Evolutionary conservation across 176 grass and related monocot species (phyloP), one percentile per base, ranked within the genome.

Genomic region (Musa troglodytarum): DNA sequence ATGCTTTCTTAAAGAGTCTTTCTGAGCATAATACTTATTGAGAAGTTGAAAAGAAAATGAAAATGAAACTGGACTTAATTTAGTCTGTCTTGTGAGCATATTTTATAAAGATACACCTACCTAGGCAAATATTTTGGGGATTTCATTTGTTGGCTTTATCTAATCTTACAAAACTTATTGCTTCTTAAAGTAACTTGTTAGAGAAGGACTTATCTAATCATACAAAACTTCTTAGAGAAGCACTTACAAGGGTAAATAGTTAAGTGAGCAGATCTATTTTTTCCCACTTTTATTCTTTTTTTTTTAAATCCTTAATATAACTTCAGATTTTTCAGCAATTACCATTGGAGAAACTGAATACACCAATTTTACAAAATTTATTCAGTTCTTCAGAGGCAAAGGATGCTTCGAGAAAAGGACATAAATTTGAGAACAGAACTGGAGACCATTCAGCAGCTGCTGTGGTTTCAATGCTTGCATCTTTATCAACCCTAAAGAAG

Each of bases 311-410:
- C 86, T 93, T 93, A 90, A 91, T 52, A 20, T 71, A 56, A 74
- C 64, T 51, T 49, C 72, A 98, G 94, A 93, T 98, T 79, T 98
- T 98, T 93, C 75, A 98, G 76, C 86, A 81, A 76, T 76, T 98
- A 78, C 66, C 88, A 10, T 84, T 85, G 65, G 94, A 98, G 63
- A 98, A 89, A 87, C 26, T 78, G 68, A 87, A 82, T 54, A 26
- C 71, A 83, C 72, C 84, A 65, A 74, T 77, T 43, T 55, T 93
- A 52, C 82, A 84, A 82, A 82, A 86, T 11, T 73, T 82, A 1
- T 73, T n/a, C 63, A 49, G 49, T 66, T 56, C 75, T 69, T 21
- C 25, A 17, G 76, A 71, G 24, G 34, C 52, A 53, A 50, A 69
- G 65, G 49, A 52, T 34, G 12, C 66, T 29, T 50, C 81, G 24